A percentile compares a stretch with the other conserved stretches of the same genome.
Conservation (phyloP, 83 land plant species). For the Diphasiastrum complanatum region DNA sequence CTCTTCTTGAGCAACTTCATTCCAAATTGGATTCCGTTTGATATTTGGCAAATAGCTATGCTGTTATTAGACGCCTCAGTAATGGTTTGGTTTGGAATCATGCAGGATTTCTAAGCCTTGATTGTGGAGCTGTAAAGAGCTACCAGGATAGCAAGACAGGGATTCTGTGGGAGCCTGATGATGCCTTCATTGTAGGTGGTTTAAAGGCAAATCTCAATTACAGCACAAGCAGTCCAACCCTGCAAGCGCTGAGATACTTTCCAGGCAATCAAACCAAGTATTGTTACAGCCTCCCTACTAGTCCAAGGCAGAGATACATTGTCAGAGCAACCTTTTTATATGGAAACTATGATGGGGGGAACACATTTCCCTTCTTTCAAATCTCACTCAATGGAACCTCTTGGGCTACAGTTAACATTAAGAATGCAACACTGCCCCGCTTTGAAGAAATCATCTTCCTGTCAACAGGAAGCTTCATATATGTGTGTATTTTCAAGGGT, state of each 20-base stretch:
- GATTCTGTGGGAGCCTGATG: slow-evolving; percentile 53
- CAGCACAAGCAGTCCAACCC: slow-evolving; percentile 38
- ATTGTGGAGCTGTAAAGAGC: slow-evolving; percentile 58
- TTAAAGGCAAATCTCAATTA: slow-evolving; percentile 17
- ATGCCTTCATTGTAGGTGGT: slow-evolving; percentile 35
- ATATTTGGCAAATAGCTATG: too few species aligned
- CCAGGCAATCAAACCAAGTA: slow-evolving; percentile 60
- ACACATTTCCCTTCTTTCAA: slow-evolving; percentile 62
- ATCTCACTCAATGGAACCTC: slow-evolving; percentile 55
- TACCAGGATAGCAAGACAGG: slow-evolving; percentile 47
- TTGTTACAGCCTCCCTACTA: slow-evolving; percentile 57
- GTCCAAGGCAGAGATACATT: slow-evolving; percentile 47
- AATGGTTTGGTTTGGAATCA: neutral
- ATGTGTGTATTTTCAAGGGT: slow-evolving; percentile 61
- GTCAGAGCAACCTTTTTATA: slow-evolving; percentile 68
- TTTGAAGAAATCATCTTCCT: slow-evolving; percentile 44
- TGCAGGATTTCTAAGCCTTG: slow-evolving; percentile 69
- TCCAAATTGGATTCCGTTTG: too few species aligned
- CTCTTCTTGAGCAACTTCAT: too few species aligned
- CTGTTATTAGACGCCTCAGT: too few species aligned
- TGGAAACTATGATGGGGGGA: slow-evolving; percentile 61
- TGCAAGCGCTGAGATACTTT: slow-evolving; percentile 51
- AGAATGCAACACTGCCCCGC: slow-evolving; percentile 36
- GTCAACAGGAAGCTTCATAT: slow-evolving; percentile 41
- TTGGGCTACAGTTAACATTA: slow-evolving; percentile 64